Evolutionary conservation across 78 protist species (phyloP), one percentile per base, ranked within the genome.

Genomic region (Parvularia atlantis): DNA sequence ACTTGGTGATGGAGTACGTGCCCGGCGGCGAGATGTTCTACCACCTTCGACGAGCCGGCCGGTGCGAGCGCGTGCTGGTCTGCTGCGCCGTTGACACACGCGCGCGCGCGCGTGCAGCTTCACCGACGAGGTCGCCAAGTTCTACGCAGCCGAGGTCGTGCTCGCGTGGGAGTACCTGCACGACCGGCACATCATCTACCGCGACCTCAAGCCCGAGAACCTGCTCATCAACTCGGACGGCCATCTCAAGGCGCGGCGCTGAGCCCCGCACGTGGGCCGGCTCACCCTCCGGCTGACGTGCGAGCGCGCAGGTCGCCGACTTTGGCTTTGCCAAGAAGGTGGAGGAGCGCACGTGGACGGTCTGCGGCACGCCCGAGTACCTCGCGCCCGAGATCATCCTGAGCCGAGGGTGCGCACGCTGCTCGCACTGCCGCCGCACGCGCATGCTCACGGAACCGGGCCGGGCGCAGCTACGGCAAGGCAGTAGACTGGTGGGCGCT

Each of bases 321-420:
- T 95, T 97, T 73, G 99, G 98, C 2, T 78, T 96, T 24, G 87
- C 94, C 22, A 96, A 96, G 66, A 41, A 41, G 46, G 19, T 41
- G 19, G 77, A 66, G 14, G 86, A 43, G 22, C 66, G 88, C 64
- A 86, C 95, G 0, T 69, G 86, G n/a, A 91, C 99, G 1, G 87
- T 96, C 66, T 96, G 99, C 77, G 99, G 99, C 13, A 96, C 99
- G 19, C 98, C 99, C 13, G 98, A 95, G 69, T 97, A 97, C 71
- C 73, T 97, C n/a, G 95, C 90, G 17, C 95, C 95, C 1, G 91
- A 86, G 65, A 63, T 69, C 63, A 83, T 35, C 77, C 80, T 0
- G 70, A 82, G 50, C 20, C 4, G 61, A 26, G 83, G 80, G 14
- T 65, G 81, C 65, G 90, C 84, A 9, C 28, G 3, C 5, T 20